A percentile compares a stretch with the other conserved stretches of the same genome.
These are phyloP conservation scores for Boletus pseudopeckii DNA, from an alignment of 768 basidiomycete species.

Conservation along the genomic window DNA sequence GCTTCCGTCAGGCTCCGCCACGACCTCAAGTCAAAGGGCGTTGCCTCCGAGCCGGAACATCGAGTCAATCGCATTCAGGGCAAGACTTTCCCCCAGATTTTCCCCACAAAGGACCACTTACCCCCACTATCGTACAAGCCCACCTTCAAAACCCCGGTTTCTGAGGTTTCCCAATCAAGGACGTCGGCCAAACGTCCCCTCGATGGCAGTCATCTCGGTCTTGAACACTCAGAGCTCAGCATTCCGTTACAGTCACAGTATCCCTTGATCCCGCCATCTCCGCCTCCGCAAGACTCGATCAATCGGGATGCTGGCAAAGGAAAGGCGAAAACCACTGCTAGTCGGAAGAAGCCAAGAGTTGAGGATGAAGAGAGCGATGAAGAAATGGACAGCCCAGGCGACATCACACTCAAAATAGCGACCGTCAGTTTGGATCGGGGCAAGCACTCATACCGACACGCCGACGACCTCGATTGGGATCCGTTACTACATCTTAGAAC, in stretches of 20 bases:
- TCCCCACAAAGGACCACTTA: conserved; percentile 8
- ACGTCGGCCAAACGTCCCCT: conserved; percentile 45
- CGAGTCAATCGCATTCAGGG: conserved; percentile 1
- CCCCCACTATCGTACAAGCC: background rate
- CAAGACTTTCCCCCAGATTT: conserved; percentile 6
- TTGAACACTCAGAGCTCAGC: conserved; percentile 3
- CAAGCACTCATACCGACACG: conserved; percentile 9
- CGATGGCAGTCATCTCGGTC: conserved; percentile 29
- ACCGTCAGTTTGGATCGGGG: conserved; percentile 9
- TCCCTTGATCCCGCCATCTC: conserved; percentile 62
- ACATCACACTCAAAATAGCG: conserved; percentile 21
- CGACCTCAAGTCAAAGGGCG: conserved; percentile 1
- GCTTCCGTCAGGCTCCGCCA: background rate
- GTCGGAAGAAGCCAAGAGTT: conserved; percentile 52
- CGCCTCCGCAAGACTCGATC: conserved; percentile 44
- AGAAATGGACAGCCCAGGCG: conserved; percentile 20
- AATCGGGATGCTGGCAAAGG: conserved; percentile 36
- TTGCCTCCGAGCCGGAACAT: background rate
- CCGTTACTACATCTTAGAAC: conserved; percentile 26
- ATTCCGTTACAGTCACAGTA: conserved; percentile 19
- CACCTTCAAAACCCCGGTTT: background rate
- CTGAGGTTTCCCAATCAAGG: conserved; percentile 15
- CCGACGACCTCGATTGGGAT: conserved; percentile 28
- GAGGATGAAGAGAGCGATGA: conserved; percentile 29
- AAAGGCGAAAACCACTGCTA: conserved; percentile 33